Base-by-base conservation (phyloP, 441 rosid genomes). In the Croton laevigatus region DNA sequence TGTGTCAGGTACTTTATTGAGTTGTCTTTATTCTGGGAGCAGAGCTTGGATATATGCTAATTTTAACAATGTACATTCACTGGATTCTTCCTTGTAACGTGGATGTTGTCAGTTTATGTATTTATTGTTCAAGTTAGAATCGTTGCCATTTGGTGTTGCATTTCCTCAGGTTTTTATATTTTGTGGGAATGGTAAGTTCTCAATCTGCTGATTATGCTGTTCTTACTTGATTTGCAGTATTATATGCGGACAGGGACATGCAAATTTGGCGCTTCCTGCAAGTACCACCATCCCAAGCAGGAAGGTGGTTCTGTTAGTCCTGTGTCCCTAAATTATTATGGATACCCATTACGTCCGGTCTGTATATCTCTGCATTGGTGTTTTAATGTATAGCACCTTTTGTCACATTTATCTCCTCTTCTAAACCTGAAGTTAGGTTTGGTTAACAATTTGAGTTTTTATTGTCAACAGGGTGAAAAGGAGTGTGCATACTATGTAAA, bases 281-380 rank as follows among this genome's bases (percentile, higher is more conserved):
- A 94, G 85, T 94, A 88, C 80, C 86, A 92, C 83, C 98, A 94
- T 76, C 98, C 98, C 8, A 90, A 85, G 72, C 96, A 85, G 73
- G 98, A 91, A 59, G 79, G 73, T 62, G 87, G 79, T 78, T 84
- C 89, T 61, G 75, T 71, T 76, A 68, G 81, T 71, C 84, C 90
- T 10, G 89, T 88, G 66, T 54, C 85, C 14, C 76, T 93, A 71
- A 95, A 91, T 83, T 84, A 73, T 71, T 75, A 73, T 73, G 98
- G 99, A 76, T 91, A 79, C 76, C 98, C 99, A 10, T 78, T 93
- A 71, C 97, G 98, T 45, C 91, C 72, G 97, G 99, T 93, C 64
- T 69, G 97, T 89, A 65, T 70, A 69, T 27, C 49, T 72, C 19
- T 60, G 65, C 59, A 51, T 70, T n/a, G 17, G 65, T 45, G 64